A percentile compares a stretch with the other conserved stretches of the same genome.
phyloP scores from a whole-genome alignment of 176 grass and related monocot species.

The Musa beccarii region DNA sequence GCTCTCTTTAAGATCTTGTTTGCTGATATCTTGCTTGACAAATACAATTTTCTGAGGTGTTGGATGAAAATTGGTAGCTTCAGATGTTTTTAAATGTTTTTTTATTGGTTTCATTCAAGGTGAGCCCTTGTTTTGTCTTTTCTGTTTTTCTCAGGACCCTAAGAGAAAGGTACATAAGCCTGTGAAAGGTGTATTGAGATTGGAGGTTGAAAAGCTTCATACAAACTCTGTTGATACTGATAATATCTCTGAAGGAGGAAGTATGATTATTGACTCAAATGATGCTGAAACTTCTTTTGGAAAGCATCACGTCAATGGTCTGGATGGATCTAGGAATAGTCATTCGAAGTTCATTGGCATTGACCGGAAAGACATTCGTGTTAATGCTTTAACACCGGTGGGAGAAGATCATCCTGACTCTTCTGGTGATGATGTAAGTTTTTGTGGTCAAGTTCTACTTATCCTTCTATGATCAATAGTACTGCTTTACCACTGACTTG shows the following conservation, averaged over 20 bases:
- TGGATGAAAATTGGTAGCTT: not conserved
- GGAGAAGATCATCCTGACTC: conserved; percentile 38
- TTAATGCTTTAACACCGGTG: conserved; percentile 38
- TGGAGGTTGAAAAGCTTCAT: conserved; percentile 95
- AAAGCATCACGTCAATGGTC: conserved; percentile 42
- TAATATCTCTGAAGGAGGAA: conserved; percentile 86
- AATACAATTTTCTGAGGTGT: too few species aligned
- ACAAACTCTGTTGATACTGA: conserved; percentile 44
- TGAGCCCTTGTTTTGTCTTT: not conserved
- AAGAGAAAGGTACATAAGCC: conserved; percentile 99
- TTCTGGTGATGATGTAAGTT: conserved; percentile 58
- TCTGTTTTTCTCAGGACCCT: conserved; percentile 55
- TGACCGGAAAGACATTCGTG: conserved; percentile 33
- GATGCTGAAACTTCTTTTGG: conserved; percentile 48
- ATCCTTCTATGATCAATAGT: not conserved
- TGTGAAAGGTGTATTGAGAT: conserved; percentile 77
- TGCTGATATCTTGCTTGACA: too few species aligned
- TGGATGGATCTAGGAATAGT: conserved; percentile 45
- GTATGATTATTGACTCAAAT: conserved; percentile 64
- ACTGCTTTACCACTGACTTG: not conserved
- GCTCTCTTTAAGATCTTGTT: too few species aligned
- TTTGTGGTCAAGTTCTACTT: conserved; percentile 21
- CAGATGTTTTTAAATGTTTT: not conserved
- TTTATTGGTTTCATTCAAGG: not conserved
- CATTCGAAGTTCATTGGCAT: conserved; percentile 36